Evolutionary conservation across 140 eudicot genomes (phyloP), one percentile per base, ranked within the genome.

Genomic region (Stevia rebaudiana): DNA sequence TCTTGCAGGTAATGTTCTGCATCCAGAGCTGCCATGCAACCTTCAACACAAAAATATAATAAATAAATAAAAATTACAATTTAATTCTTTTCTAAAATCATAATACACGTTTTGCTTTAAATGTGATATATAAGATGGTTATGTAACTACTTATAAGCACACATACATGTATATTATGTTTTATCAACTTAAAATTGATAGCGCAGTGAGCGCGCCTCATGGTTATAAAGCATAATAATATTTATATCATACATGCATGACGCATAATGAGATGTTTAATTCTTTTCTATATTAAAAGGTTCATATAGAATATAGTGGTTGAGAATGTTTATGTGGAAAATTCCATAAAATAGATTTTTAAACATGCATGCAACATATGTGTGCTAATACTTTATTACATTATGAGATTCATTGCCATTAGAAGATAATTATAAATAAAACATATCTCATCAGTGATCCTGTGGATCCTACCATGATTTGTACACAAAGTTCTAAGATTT

Each of bases 11-110:
- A 92, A 76, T 92, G 98, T 70, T 92, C 98, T 28, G 98, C 98
- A 70, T 92, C 96, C 72, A 92, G 58, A 12, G 98, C 98, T 43
- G 98, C 98, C 98, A 92, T 92, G 78, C 98, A 92, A 18, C 98
- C 98, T 88, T 81, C 84, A 81, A 23, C 12, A 30, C 68, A 70
- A 55, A 72, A 11, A 18, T 4, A 60, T n/a, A 31, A 63, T 35
- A 11, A 63, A n/a, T n/a, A n/a, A n/a, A n/a, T n/a, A n/a, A n/a
- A n/a, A n/a, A n/a, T n/a, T n/a, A n/a, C n/a, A n/a, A n/a, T n/a
- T n/a, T n/a, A n/a, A n/a, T n/a, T n/a, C n/a, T n/a, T n/a, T n/a
- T n/a, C n/a, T n/a, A n/a, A n/a, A 70, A 61, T 10, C 51, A 71
- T 36, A 71, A 35, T 5, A 36, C 41, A 36, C 11, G 2, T 36